Evolutionary conservation across 1,284 basidiomycete species (phyloP).

Genomic region (Stereum hirsutum): DNA sequence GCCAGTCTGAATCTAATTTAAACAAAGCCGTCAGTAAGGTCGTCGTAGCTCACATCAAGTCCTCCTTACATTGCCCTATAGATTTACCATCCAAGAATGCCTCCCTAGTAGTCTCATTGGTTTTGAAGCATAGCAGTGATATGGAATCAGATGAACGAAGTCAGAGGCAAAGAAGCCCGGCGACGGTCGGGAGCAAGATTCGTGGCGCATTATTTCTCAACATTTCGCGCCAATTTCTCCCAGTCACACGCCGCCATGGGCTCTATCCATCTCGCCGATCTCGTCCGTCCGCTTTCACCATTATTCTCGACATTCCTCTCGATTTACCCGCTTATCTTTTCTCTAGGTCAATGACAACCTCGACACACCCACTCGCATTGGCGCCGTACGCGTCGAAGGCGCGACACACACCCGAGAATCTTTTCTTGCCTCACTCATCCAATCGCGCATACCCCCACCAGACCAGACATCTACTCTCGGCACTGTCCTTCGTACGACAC

Average conservation of each 20-base stretch:
- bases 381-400: conserved; percentile 76
- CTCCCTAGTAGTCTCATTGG: conserved; percentile 44
- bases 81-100: not conserved
- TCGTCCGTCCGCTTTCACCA: conserved; percentile 35
- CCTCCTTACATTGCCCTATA: no score
- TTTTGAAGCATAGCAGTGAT: conserved; percentile 61
- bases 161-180: no score
- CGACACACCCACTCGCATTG: conserved; percentile 32
- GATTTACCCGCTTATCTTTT: not conserved
- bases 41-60: no score
- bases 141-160: no score
- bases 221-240: no score
- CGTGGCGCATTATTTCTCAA: no score
- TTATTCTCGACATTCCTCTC: no score
- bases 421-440: conserved; percentile 74
- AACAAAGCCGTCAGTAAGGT: no score
- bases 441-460: conserved; percentile 42
- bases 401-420: conserved; percentile 64
- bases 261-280: conserved; percentile 50
- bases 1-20: no score
- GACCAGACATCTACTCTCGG: conserved; percentile 30
- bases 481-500: conserved; percentile 59
- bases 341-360: conserved; percentile 4
- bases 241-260: no score
- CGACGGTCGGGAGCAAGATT: no score